A percentile compares a stretch with the other conserved stretches of the same genome.
Conservation (phyloP, 2,329 filamentous ascomycete species). For the Pseudopyrenochaeta lycopersici region DNA sequence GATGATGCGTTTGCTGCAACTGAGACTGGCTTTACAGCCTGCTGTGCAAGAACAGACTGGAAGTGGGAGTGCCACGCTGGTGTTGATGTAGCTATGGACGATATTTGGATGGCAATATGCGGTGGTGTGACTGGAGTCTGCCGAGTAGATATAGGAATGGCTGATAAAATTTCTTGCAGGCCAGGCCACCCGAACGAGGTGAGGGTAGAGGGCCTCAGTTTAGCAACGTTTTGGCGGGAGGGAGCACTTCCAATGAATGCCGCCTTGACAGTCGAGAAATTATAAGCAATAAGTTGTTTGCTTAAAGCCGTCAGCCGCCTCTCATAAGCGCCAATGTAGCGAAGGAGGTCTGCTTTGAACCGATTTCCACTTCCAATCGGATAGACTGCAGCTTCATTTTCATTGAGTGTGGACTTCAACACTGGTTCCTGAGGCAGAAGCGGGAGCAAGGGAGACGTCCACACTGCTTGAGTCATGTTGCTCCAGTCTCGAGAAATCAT, state of each 20-base stretch:
- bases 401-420: background rate
- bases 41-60: constrained; percentile 45
- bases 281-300: constrained; percentile 66
- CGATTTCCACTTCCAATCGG: constrained; percentile 68
- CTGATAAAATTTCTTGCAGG: constrained; percentile 66
- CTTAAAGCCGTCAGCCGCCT: constrained; percentile 64
- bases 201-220: constrained; percentile 51
- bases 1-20: background rate
- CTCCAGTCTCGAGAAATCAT: constrained; percentile 89
- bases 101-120: constrained; percentile 70
- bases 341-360: constrained; percentile 80
- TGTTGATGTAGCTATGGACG: constrained; percentile 79
- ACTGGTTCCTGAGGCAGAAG: constrained; percentile 34
- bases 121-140: constrained; percentile 35
- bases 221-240: constrained; percentile 65
- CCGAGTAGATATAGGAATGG: constrained; percentile 51
- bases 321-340: constrained; percentile 77
- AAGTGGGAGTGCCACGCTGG: constrained; percentile 75
- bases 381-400: constrained; percentile 4
- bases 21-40: background rate
- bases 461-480: constrained; percentile 86
- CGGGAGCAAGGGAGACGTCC: constrained; percentile 77
- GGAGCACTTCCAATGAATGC: constrained; percentile 83
- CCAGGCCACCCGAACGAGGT: constrained; percentile 82
- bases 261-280: constrained; percentile 75